Conservation (phyloP, 441 rosid species). For the Flueggea neowawraea region DNA sequence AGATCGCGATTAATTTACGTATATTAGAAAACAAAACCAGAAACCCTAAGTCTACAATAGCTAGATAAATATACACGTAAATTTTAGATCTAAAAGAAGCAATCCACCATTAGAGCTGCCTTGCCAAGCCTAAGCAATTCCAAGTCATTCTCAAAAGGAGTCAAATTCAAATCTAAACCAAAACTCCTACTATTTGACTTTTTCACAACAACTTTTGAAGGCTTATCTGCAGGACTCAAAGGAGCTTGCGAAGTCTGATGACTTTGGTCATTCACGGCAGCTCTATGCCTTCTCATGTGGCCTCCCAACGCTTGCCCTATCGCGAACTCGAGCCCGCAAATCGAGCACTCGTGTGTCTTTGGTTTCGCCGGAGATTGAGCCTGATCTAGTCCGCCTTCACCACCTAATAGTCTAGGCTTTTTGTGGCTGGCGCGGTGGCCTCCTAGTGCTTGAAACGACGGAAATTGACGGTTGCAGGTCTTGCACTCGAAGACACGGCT, state of each 20-base stretch:
- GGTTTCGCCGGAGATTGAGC: conserved; percentile 15
- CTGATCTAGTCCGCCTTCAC: conserved; percentile 15
- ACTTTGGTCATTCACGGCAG: conserved; percentile 18
- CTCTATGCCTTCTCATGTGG: conserved; percentile 92
- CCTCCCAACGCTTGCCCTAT: conserved; percentile 97
- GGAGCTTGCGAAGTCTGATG: not conserved
- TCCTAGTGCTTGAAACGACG: conserved; percentile 92
- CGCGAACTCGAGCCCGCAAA: conserved; percentile 83
- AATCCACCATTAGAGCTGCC: conserved; percentile 28
- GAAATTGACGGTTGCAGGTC: conserved; percentile 74
- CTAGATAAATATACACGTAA: no score
- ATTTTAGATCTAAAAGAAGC: conserved; percentile 23
- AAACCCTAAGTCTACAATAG: no score
- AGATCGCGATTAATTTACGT: no score
- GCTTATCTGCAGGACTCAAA: not conserved
- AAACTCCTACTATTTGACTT: conserved; percentile 38
- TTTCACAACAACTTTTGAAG: conserved; percentile 21
- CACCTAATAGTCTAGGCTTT: conserved; percentile 45
- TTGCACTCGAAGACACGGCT: conserved; percentile 79
- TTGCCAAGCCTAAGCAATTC: conserved; percentile 35
- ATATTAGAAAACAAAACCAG: no score
- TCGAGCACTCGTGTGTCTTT: conserved; percentile 84
- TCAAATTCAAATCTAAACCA: conserved; percentile 68
- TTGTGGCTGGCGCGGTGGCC: conserved; percentile 98
- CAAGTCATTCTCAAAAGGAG: conserved; percentile 60